phyloP scores from a whole-genome alignment of 208 protist species.

The Pavlovales sp. region DNA sequence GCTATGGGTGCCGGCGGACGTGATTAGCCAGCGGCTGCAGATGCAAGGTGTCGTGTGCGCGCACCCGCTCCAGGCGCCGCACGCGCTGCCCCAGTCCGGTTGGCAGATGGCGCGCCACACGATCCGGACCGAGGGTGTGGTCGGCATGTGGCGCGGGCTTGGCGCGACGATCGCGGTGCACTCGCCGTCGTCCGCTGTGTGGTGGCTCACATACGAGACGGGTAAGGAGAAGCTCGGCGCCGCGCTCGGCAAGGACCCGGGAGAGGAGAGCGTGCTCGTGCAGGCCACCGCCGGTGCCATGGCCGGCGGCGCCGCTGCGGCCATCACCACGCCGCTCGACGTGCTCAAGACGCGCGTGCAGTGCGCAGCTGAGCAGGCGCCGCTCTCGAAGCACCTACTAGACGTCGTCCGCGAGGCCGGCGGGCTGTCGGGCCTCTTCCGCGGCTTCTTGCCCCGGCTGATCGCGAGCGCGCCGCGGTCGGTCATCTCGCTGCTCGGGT shows the following conservation, averaged over 20 bases:
- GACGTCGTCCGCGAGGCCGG: neutral
- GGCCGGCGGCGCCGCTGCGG: neutral
- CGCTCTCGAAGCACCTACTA: neutral
- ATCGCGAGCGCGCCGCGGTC: neutral
- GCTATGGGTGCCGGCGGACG: conserved; percentile 6
- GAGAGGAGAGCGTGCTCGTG: neutral
- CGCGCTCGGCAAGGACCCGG: neutral
- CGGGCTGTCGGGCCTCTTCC: neutral
- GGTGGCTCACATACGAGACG: conserved; percentile 19
- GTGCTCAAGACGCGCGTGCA: conserved; percentile 20
- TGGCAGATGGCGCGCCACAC: neutral
- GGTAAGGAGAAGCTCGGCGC: neutral
- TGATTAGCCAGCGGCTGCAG: conserved; percentile 10
- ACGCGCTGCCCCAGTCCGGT: neutral
- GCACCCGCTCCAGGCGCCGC: neutral
- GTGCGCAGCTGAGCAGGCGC: too few species aligned
- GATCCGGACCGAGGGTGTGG: neutral
- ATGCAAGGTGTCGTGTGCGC: neutral
- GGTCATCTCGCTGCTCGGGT: neutral
- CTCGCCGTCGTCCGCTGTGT: neutral
- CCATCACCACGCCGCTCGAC: conserved; percentile 10
- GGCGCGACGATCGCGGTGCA: neutral
- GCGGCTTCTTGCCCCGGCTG: neutral
- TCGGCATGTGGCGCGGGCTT: conserved; percentile 3
- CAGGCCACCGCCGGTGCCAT: neutral